Evolutionary conservation across 129 eudicot genomes (phyloP).

Genomic region (Gnaphalium uliginosum): DNA sequence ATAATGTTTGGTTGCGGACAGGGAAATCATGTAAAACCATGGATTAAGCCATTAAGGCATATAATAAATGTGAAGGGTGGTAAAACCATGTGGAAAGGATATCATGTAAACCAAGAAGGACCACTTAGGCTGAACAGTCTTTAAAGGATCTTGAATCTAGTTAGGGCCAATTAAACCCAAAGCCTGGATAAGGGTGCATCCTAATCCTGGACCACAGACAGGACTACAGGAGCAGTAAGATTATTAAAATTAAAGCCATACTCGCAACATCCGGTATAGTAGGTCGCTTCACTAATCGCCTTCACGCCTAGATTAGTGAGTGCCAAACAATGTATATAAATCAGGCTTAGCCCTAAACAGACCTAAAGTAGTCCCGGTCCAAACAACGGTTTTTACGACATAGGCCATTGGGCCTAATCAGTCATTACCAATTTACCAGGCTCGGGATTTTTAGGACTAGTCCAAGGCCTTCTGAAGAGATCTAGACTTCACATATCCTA

Average conservation of each 20-base stretch:
- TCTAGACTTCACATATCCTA: not conserved
- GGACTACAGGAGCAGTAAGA: not conserved
- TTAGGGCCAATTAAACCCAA: not conserved
- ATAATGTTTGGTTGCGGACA: conserved; percentile 15
- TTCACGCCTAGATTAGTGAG: not conserved
- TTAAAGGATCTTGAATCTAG: not conserved
- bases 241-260: not conserved
- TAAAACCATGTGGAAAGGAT: not conserved
- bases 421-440: not conserved
- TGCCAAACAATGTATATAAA: not conserved
- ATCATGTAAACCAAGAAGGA: not conserved
- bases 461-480: not conserved
- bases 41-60: not conserved
- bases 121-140: not conserved
- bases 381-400: not conserved
- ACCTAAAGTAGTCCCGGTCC: not conserved
- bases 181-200: not conserved
- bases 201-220: not conserved
- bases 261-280: not conserved
- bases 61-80: not conserved
- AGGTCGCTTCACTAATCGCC: not conserved
- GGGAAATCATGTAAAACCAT: conserved; percentile 19
- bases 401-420: not conserved
- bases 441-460: conserved; percentile 3
- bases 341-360: not conserved